Evolutionary conservation across 2,329 filamentous ascomycete genomes (phyloP), one percentile per base, ranked within the genome.

Genomic region (Aspergillus clavatus): DNA sequence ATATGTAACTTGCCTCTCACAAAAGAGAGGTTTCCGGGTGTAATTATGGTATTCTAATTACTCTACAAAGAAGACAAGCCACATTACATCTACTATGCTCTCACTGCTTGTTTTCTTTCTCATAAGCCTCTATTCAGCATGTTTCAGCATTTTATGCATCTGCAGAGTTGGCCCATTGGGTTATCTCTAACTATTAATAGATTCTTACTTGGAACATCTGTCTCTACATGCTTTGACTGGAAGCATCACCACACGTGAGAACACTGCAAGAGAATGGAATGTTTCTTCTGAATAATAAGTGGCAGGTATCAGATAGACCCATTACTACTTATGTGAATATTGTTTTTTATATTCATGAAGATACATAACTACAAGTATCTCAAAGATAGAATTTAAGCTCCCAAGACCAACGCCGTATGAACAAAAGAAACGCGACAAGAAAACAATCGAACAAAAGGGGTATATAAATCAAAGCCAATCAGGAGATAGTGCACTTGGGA

Each of bases 401-500:
- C 18, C 31, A 35, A 18, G 6, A 16, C 31, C 10, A 35, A 35
- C 31, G 31, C 31, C 31, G 10, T 35, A 18, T 21, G 16, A 16
- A 27, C 45, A 43, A 35, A 24, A 49, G 33, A 53, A 45, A 48
- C 50, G 44, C 42, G 33, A 40, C 41, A 11, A 31, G 38, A 49
- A 46, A 16, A 27, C 43, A 42, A 36, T 21, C 40, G 35, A 39
- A 27, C 14, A 51, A 42, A n/a, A 38, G 40, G 40, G 48, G 45
- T 39, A 47, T 38, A 35, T 16, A 14, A 10, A 35, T 44, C 42
- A 47, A 26, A 28, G 26, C 43, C 40, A 42, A 54, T 72, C 70
- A 88, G 61, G 82, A 71, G 56, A 93, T 80, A 38, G 72, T 70
- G 68, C 87, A 93, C 62, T 90, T 71, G 24, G 88, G 87, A 57